These are phyloP conservation scores for Fusarium dimerum DNA, from an alignment of 2,329 filamentous ascomycete species.

Conservation along the genomic window DNA sequence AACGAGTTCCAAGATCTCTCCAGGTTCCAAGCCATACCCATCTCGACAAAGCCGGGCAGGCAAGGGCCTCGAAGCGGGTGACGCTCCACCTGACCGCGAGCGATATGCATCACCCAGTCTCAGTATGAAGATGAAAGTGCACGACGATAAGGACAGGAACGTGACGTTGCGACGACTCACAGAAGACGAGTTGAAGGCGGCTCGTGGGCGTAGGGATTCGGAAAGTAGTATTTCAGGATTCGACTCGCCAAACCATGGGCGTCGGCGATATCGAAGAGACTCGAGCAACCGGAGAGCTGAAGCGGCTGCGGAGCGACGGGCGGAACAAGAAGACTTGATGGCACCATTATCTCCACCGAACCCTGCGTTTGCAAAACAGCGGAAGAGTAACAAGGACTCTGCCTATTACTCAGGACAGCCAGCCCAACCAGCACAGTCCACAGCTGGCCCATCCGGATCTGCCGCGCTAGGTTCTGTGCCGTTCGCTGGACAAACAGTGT, in stretches of 20 bases:
- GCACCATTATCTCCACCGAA: conserved; percentile 55
- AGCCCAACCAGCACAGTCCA: conserved; percentile 40
- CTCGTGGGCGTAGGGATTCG: conserved; percentile 49
- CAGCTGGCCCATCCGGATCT: background rate
- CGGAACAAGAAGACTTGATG: conserved; percentile 42
- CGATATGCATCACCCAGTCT: conserved; percentile 47
- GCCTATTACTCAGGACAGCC: conserved; percentile 60
- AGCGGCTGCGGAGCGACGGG: conserved; percentile 46
- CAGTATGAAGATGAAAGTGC: conserved; percentile 60
- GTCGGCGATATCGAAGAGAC: conserved; percentile 56
- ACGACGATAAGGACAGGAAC: conserved; percentile 61
- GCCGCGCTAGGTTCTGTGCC: conserved; percentile 21
- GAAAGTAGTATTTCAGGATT: conserved; percentile 57
- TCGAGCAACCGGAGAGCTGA: conserved; percentile 50
- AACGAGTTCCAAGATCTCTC: conserved; percentile 33
- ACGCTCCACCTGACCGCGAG: conserved; percentile 40
- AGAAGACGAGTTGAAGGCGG: conserved; percentile 56
- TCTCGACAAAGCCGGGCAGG: conserved; percentile 48
- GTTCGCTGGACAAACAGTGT: conserved; percentile 43
- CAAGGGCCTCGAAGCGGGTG: conserved; percentile 46
- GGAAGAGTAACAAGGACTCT: conserved; percentile 55
- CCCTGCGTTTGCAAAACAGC: conserved; percentile 55
- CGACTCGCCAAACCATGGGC: conserved; percentile 49
- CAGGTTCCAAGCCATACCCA: conserved; percentile 39
- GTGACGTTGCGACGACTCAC: conserved; percentile 63